phyloP scores from a whole-genome alignment of 495 filamentous ascomycete genomes.

The Daldinia caldariorum region DNA sequence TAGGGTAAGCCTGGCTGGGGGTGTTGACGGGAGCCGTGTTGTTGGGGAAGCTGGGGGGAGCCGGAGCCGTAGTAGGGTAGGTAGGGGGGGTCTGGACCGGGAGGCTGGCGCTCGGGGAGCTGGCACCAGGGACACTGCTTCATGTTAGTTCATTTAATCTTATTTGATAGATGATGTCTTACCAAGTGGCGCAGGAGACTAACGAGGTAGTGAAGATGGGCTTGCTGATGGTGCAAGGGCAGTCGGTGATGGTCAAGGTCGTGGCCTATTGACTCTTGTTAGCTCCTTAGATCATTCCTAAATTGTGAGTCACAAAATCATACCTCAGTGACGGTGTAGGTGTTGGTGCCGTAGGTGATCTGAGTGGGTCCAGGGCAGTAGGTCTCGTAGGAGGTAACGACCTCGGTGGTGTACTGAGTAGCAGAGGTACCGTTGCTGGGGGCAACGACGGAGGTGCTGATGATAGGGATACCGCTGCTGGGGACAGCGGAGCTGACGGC shows the following conservation, averaged over 20 bases:
- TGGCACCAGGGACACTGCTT: conserved; percentile 41
- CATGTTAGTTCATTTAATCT: conserved; percentile 38
- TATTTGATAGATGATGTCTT: conserved; percentile 44
- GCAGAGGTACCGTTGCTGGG: conserved; percentile 56
- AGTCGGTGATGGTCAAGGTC: conserved; percentile 81
- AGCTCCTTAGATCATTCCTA: conserved; percentile 5
- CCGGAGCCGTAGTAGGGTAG: conserved; percentile 39
- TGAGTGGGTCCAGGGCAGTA: conserved; percentile 83
- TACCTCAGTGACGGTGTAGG: conserved; percentile 82
- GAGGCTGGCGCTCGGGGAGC: conserved; percentile 14
- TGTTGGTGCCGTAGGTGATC: conserved; percentile 72
- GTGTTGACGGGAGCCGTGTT: conserved; percentile 42
- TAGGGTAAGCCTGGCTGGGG: conserved; percentile 48
- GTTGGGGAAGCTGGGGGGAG: conserved; percentile 39
- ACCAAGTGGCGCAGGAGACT: conserved; percentile 75
- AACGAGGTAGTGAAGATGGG: conserved; percentile 70
- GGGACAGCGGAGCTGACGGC: neutral
- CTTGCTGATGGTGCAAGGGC: conserved; percentile 80
- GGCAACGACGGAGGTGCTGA: no score
- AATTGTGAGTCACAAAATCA: neutral
- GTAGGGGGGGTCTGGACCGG: conserved; percentile 31
- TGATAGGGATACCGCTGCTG: neutral
- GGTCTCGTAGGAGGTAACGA: conserved; percentile 82
- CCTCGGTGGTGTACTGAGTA: conserved; percentile 73
- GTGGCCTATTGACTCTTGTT: conserved; percentile 62